phyloP scores from a whole-genome alignment of 1,284 basidiomycete genomes.

The Ceratobasidium sp. region DNA sequence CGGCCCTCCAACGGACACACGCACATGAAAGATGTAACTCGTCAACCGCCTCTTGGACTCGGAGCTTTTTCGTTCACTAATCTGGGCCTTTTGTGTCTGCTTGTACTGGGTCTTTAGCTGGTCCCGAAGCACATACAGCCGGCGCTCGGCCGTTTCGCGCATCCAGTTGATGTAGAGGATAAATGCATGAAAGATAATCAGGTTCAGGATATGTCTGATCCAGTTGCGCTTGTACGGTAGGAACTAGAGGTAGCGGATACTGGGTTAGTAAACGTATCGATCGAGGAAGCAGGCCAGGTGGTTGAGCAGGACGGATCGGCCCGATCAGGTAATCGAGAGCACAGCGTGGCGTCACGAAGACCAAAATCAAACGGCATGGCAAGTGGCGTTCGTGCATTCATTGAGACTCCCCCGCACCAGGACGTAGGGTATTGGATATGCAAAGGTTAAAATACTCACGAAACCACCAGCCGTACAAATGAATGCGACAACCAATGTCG shows the following conservation, averaged over 20 bases:
- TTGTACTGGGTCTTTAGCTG: slow-evolving; percentile 56
- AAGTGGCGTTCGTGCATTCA: background rate
- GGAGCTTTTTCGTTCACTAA: slow-evolving; percentile 79
- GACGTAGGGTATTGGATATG: slow-evolving; percentile 56
- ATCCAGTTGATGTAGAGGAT: slow-evolving; percentile 39
- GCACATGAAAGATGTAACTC: slow-evolving; percentile 78
- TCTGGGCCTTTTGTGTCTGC: slow-evolving; percentile 84
- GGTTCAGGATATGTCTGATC: slow-evolving; percentile 59
- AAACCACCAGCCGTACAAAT: slow-evolving; percentile 66
- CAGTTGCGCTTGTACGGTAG: slow-evolving; percentile 8
- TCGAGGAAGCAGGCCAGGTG: background rate
- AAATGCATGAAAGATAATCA: slow-evolving; percentile 61
- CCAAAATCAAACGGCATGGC: background rate
- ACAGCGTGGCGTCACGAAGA: slow-evolving; percentile 3
- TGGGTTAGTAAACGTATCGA: background rate
- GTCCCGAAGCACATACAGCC: slow-evolving; percentile 40
- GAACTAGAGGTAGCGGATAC: background rate
- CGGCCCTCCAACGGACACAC: slow-evolving; percentile 8
- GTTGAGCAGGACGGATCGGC: background rate
- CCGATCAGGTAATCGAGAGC: slow-evolving; percentile 2
- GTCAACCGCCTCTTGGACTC: slow-evolving; percentile 77
- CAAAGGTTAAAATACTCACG: slow-evolving; percentile 60
- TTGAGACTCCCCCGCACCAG: background rate
- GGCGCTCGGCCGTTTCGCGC: slow-evolving; percentile 37
- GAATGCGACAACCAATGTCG: slow-evolving; percentile 46